These are phyloP conservation scores for Arachnopeziza araneosa DNA, from an alignment of 2,329 filamentous ascomycete species.

Conservation along the genomic window DNA sequence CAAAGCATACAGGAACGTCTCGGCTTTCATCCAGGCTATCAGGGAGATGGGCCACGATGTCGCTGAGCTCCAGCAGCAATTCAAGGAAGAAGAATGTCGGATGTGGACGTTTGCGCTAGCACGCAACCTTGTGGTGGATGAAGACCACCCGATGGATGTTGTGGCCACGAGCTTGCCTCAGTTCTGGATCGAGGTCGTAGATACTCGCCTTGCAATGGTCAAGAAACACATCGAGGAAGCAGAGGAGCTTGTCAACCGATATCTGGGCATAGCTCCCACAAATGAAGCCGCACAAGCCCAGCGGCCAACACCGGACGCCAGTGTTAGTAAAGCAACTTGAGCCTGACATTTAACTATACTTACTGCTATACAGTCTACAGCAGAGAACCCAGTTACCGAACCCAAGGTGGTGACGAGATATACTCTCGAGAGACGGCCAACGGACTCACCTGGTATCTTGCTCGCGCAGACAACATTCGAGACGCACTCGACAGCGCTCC, in stretches of 20 bases:
- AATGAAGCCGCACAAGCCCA: neutral
- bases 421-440: neutral
- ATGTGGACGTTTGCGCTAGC: neutral
- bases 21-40: neutral
- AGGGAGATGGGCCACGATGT: neutral
- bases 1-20: neutral
- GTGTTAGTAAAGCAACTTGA: neutral
- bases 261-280: neutral
- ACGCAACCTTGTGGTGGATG: neutral
- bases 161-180: neutral
- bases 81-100: neutral
- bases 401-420: neutral
- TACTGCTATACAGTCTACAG: neutral
- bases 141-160: neutral
- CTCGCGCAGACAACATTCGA: neutral
- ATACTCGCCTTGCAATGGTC: neutral
- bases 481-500: neutral
- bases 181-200: neutral
- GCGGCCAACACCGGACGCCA: neutral
- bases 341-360: neutral
- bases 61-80: neutral
- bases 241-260: neutral
- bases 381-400: neutral
- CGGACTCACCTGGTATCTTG: neutral
- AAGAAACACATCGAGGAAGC: neutral